phyloP scores from a whole-genome alignment of 192 early-diverging fungal species.

The Entomortierella parvispora region DNA sequence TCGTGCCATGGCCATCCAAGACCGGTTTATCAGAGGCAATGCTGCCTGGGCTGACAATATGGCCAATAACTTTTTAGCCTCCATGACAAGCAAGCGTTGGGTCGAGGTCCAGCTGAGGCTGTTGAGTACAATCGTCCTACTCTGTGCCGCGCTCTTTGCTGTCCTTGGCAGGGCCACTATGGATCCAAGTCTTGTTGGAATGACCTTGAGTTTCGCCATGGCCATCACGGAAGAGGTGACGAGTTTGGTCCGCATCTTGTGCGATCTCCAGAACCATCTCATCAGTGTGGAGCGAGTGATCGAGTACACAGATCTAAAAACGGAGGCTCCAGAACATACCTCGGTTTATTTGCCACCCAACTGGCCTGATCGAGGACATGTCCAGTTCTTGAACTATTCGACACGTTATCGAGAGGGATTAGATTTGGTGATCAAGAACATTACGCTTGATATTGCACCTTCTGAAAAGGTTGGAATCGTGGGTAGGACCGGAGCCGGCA shows the following conservation, averaged over 20 bases:
- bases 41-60: constrained; percentile 8
- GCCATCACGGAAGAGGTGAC: constrained; percentile 80
- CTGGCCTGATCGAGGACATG: constrained; percentile 75
- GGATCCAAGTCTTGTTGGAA: constrained; percentile 86
- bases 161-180: constrained; percentile 51
- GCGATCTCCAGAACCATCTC: constrained; percentile 17
- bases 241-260: constrained; percentile 58
- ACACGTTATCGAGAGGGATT: constrained; percentile 74
- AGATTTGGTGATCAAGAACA: constrained; percentile 75
- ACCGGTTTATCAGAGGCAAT: constrained; percentile 70
- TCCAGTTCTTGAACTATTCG: constrained; percentile 71
- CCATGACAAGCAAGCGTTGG: constrained; percentile 26
- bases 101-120: constrained; percentile 39
- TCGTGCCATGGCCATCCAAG: constrained; percentile 53
- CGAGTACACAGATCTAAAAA: constrained; percentile 29
- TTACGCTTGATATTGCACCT: constrained; percentile 69
- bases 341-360: constrained; percentile 5
- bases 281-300: constrained; percentile 32
- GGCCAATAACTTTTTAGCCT: constrained; percentile 31
- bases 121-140: constrained; percentile 51
- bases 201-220: constrained; percentile 85
- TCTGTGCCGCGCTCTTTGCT: constrained; percentile 22
- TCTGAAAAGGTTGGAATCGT: constrained; percentile 87
- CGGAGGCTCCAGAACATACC: constrained; percentile 24
- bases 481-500: constrained; percentile 65